A percentile compares a stretch with the other conserved stretches of the same genome.
Conservation (phyloP, 495 filamentous ascomycete species). For the Lepidopterella palustris region DNA sequence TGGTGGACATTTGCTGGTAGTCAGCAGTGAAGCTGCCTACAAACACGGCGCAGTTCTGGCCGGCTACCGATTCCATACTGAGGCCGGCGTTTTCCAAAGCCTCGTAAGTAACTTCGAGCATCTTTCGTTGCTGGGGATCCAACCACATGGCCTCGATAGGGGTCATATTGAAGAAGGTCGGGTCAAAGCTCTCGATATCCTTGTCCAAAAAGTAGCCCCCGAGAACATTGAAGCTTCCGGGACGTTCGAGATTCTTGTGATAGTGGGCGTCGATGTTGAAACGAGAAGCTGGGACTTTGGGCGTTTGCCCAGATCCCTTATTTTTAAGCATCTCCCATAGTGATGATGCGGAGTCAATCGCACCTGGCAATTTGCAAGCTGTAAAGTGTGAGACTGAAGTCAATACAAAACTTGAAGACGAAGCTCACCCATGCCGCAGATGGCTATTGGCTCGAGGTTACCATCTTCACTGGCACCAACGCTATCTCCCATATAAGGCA, state of each 20-base stretch:
- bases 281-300: neutral
- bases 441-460: neutral
- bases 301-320: neutral
- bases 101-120: conserved; percentile 11
- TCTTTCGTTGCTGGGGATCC: conserved; percentile 6
- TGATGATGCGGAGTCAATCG: neutral
- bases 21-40: conserved; percentile 9
- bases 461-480: neutral
- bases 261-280: neutral
- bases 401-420: neutral
- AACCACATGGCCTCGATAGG: conserved; percentile 5
- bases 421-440: neutral
- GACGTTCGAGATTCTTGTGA: neutral
- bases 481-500: neutral
- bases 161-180: conserved; percentile 13
- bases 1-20: conserved; percentile 12
- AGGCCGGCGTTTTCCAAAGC: conserved; percentile 14
- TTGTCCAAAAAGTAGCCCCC: conserved; percentile 11
- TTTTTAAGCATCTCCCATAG: neutral
- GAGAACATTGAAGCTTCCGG: neutral
- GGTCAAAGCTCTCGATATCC: conserved; percentile 11
- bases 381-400: neutral
- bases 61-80: neutral
- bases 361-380: neutral
- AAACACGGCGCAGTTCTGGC: conserved; percentile 8